A percentile compares a stretch with the other conserved stretches of the same genome.
phyloP scores from a whole-genome alignment of 805 yeast genomes.

The Saccharomycopsis oosterbeekiorum region DNA sequence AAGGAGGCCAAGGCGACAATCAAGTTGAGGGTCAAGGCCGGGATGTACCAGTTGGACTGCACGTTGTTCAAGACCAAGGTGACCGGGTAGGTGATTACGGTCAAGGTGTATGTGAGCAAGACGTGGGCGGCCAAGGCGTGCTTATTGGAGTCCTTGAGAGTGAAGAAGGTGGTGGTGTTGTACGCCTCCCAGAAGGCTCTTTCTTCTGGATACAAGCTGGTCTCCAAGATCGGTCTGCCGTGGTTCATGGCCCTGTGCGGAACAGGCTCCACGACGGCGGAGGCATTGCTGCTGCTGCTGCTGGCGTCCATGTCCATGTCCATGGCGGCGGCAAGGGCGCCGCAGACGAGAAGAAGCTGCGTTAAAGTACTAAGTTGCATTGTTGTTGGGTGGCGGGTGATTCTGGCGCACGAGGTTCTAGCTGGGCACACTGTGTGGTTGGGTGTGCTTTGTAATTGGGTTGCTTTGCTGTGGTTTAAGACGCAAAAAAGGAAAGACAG shows the following conservation, averaged over 20 bases:
- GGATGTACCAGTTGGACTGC: slow-evolving; percentile 48
- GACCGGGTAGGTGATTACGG: slow-evolving; percentile 56
- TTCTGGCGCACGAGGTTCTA: too few relatives aligned
- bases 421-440: too few relatives aligned
- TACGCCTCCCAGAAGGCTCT: slow-evolving; percentile 67
- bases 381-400: background rate
- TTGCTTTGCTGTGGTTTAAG: too few relatives aligned
- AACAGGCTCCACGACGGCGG: slow-evolving; percentile 26
- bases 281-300: background rate
- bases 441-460: too few relatives aligned
- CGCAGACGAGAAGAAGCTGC: background rate
- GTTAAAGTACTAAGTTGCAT: background rate
- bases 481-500: too few relatives aligned
- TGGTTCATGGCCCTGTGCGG: slow-evolving; percentile 47
- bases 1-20: slow-evolving; percentile 39
- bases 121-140: slow-evolving; percentile 48
- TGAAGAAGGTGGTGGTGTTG: slow-evolving; percentile 68
- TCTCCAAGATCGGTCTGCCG: slow-evolving; percentile 65
- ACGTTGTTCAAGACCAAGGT: slow-evolving; percentile 54
- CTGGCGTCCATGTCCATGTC: background rate
- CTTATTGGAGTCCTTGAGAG: slow-evolving; percentile 39
- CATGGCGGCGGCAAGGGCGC: background rate
- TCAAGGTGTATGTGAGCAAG: slow-evolving; percentile 32
- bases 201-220: slow-evolving; percentile 62
- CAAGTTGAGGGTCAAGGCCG: slow-evolving; percentile 43